Base-by-base conservation (phyloP, 495 filamentous ascomycete species). In the Achaetomiella virescens region DNA sequence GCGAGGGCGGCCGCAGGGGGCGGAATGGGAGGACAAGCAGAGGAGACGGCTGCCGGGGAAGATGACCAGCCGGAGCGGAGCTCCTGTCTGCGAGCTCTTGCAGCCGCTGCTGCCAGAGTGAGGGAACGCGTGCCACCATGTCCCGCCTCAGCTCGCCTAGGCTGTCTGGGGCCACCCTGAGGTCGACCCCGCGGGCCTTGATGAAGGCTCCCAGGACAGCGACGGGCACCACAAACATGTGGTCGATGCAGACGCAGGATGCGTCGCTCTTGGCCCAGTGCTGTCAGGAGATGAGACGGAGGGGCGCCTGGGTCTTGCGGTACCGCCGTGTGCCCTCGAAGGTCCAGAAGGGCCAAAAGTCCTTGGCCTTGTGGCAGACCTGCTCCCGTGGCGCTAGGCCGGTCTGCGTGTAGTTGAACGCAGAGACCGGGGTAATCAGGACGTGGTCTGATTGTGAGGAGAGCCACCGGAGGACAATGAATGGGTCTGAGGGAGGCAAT, bases 231-330 rank as follows among this genome's bases (percentile, higher is more conserved):
- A 66, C 60, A 35, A 33, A 68, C 11, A 37, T 45, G 17, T 2
- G 51, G n/a, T 51, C 59, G 46, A 60, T 43, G 43, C 69, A 57
- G 17, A 72, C 64, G 67, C 70, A 72, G 14, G 61, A 66, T 0
- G 70, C 58, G n/a, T 59, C 35, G 1, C 58, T 54, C 52, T 72
- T 70, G 1, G 66, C 66, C 48, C 66, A 57, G 6, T 1, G 0
- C 12, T 24, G 31, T 1, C 53, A 53, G 3, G 51, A 52, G 6
- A 35, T 45, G 11, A 72, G 64, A 15, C 38, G 40, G 15, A 72
- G 62, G 10, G 21, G 20, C 6, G 56, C 31, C 0, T 35, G 27
- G 10, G 18, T n/a, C 6, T 20, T 0, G 14, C 40, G 48, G 10
- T 53, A 38, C 15, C 24, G 58, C 5, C 43, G 57, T 11, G 54